Percentiles rank a stretch among this genome's conserved stretches.
phyloP scores from a whole-genome alignment of 352 stramenopile species.

The Pythium folliculosum region DNA sequence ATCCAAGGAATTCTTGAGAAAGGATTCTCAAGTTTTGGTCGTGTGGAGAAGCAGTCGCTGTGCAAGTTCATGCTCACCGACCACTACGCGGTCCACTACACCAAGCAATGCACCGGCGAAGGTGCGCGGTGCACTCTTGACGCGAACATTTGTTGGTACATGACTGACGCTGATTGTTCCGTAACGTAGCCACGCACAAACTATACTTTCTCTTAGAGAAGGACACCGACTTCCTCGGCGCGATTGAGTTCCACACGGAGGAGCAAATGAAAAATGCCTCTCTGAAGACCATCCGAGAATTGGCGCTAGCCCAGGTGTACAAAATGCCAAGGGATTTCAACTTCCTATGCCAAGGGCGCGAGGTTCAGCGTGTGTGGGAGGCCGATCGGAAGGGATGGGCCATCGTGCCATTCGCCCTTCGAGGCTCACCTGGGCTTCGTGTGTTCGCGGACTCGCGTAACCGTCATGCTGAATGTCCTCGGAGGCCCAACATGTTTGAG shows the following conservation, averaged over 20 bases:
- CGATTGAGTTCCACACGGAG: slow-evolving; percentile 56
- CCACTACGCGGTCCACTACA: slow-evolving; percentile 56
- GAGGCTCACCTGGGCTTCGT: slow-evolving; percentile 51
- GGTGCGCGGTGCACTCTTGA: slow-evolving; percentile 11
- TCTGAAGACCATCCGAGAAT: slow-evolving; percentile 49
- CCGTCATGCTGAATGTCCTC: slow-evolving; percentile 38
- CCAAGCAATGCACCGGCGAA: slow-evolving; percentile 64
- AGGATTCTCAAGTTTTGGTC: slow-evolving; percentile 28
- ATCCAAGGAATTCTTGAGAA: slow-evolving; percentile 41
- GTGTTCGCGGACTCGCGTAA: slow-evolving; percentile 40
- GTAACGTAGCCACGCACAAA: slow-evolving; percentile 51
- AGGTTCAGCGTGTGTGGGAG: slow-evolving; percentile 57
- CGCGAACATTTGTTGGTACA: too few relatives aligned
- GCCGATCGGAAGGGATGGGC: slow-evolving; percentile 56
- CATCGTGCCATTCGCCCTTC: slow-evolving; percentile 59
- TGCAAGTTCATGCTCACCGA: slow-evolving; percentile 61
- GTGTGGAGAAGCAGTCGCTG: slow-evolving; percentile 37
- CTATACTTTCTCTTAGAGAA: slow-evolving; percentile 70
- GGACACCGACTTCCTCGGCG: slow-evolving; percentile 54
- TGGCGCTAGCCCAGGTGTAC: slow-evolving; percentile 45
- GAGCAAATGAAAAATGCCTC: slow-evolving; percentile 54
- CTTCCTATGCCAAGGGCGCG: slow-evolving; percentile 56
- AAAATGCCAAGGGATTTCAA: slow-evolving; percentile 44
- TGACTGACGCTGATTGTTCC: neutral
- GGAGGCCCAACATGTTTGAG: slow-evolving; percentile 42